Percentiles rank a stretch among this genome's conserved stretches.
phyloP scores from a whole-genome alignment of 805 yeast species.

The Candida sithepensis region DNA sequence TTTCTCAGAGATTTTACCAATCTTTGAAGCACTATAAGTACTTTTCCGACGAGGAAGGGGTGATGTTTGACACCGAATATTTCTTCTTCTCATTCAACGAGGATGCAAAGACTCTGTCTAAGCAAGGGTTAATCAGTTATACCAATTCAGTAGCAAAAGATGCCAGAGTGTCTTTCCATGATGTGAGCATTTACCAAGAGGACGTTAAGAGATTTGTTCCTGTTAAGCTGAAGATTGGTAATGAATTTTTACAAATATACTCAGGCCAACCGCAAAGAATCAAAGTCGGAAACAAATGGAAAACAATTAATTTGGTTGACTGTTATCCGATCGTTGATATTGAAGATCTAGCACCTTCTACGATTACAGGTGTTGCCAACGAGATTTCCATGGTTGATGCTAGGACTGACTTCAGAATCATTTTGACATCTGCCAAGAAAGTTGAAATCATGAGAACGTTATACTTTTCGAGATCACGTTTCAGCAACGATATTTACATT shows the following conservation, averaged over 20 bases:
- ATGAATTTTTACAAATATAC: slow-evolving; percentile 58
- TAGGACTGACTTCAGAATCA: slow-evolving; percentile 32
- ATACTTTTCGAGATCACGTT: slow-evolving; percentile 60
- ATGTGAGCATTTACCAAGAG: slow-evolving; percentile 49
- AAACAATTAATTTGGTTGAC: slow-evolving; percentile 38
- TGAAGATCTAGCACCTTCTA: slow-evolving; percentile 37
- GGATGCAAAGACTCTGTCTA: slow-evolving; percentile 39
- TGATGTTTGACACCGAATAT: slow-evolving; percentile 13
- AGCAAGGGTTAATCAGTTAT: slow-evolving; percentile 41
- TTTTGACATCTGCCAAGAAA: slow-evolving; percentile 47
- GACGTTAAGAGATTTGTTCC: slow-evolving; percentile 50
- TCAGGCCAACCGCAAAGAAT: slow-evolving; percentile 41
- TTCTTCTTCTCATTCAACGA: slow-evolving; percentile 45
- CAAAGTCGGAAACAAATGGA: slow-evolving; percentile 34
- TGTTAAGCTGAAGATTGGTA: slow-evolving; percentile 65
- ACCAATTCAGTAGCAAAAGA: slow-evolving; percentile 43
- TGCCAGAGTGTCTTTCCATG: slow-evolving; percentile 48
- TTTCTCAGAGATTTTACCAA: slow-evolving; percentile 33
- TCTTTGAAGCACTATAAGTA: slow-evolving; percentile 8
- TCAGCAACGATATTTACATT: slow-evolving; percentile 18
- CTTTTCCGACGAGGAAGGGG: slow-evolving; percentile 6
- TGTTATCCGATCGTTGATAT: slow-evolving; percentile 40
- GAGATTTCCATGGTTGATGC: slow-evolving; percentile 45
- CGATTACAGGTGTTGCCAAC: slow-evolving; percentile 43
- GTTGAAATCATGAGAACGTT: slow-evolving; percentile 68